These are phyloP conservation scores for Lathyrus sativus DNA, from an alignment of 306 rosid genomes.

Conservation along the genomic window DNA sequence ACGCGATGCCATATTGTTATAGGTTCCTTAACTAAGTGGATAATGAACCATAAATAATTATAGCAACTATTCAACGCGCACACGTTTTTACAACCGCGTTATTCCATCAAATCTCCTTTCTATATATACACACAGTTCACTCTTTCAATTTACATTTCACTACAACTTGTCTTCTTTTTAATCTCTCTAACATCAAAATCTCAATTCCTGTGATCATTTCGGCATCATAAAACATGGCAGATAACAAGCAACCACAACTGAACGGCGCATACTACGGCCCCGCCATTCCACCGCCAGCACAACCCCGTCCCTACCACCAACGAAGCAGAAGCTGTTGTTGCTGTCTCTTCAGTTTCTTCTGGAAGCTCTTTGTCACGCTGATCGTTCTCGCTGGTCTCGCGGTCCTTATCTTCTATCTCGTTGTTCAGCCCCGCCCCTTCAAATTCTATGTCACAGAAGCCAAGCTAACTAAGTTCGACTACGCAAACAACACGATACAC, in stretches of 20 bases:
- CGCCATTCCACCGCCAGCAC: constrained; percentile 40
- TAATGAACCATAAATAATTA: background rate
- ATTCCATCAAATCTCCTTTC: background rate
- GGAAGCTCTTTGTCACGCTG: constrained; percentile 51
- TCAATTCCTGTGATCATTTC: background rate
- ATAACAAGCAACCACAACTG: constrained; percentile 25
- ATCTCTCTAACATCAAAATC: background rate
- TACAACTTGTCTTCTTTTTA: background rate
- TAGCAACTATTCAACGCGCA: background rate
- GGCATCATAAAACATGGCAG: background rate
- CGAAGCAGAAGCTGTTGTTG: constrained; percentile 29
- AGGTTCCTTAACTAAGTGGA: background rate
- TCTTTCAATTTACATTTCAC: background rate
- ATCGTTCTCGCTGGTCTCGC: constrained; percentile 46
- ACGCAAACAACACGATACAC: constrained; percentile 42
- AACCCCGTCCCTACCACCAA: background rate
- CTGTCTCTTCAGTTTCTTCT: constrained; percentile 57
- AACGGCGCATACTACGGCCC: constrained; percentile 44
- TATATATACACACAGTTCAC: constrained; percentile 7
- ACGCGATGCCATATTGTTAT: background rate
- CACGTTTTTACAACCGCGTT: background rate
- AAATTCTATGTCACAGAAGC: constrained; percentile 58
- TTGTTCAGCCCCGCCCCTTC: constrained; percentile 58
- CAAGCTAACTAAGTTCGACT: constrained; percentile 56
- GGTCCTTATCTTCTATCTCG: constrained; percentile 58